These are phyloP conservation scores for Trematosphaeria pertusa DNA, from an alignment of 2,329 filamentous ascomycete species.

Conservation along the genomic window DNA sequence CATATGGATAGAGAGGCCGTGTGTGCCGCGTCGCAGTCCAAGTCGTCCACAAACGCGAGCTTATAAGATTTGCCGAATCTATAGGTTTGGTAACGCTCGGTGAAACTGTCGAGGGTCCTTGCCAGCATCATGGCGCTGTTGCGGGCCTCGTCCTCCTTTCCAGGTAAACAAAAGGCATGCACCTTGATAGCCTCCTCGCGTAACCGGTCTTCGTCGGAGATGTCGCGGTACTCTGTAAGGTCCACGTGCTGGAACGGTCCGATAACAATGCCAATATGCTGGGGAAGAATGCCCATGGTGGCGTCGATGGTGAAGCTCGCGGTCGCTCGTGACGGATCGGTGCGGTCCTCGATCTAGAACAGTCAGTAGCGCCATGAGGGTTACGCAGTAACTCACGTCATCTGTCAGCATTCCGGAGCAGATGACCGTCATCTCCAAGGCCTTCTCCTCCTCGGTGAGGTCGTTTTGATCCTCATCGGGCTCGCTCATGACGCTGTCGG, in stretches of 20 bases:
- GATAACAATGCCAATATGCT: slow-evolving; percentile 91
- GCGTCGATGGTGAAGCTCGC: slow-evolving; percentile 77
- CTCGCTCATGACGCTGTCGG: slow-evolving; percentile 42
- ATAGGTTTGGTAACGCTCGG: slow-evolving; percentile 85
- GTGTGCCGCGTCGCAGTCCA: slow-evolving; percentile 75
- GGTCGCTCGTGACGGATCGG: slow-evolving; percentile 82
- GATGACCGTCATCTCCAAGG: slow-evolving; percentile 86
- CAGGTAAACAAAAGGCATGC: slow-evolving; percentile 88
- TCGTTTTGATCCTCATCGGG: slow-evolving; percentile 50
- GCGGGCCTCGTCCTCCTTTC: slow-evolving; percentile 79
- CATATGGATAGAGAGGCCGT: slow-evolving; percentile 86
- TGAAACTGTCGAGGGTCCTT: slow-evolving; percentile 86
- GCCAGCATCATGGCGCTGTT: slow-evolving; percentile 88
- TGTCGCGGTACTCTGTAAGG: slow-evolving; percentile 84
- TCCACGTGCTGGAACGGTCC: slow-evolving; percentile 96
- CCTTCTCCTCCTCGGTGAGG: slow-evolving; percentile 78
- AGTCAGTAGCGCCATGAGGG: slow-evolving; percentile 16
- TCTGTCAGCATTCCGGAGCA: slow-evolving; percentile 90
- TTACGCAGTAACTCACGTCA: slow-evolving; percentile 60
- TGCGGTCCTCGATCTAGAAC: slow-evolving; percentile 68
- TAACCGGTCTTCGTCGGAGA: slow-evolving; percentile 89
- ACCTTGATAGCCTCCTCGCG: slow-evolving; percentile 88
- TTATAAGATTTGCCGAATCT: slow-evolving; percentile 88
- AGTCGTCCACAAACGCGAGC: slow-evolving; percentile 91
- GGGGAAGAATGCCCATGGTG: slow-evolving; percentile 71